Evolutionary conservation across 192 early-diverging fungal species (phyloP).

Genomic region (Mortierella claussenii): DNA sequence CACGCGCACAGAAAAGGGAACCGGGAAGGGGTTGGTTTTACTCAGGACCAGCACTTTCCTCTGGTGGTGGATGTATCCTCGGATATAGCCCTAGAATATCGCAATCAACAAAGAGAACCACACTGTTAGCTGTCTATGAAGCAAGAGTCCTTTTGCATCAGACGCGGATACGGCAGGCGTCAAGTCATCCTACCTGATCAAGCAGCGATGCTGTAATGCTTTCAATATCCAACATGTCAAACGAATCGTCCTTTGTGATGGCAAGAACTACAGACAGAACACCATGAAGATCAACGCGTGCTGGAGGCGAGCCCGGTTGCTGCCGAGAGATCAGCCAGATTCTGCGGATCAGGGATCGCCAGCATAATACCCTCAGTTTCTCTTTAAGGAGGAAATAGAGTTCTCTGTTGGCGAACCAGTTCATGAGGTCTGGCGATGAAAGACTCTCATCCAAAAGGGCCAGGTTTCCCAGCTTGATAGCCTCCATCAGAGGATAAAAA

Average conservation of each 20-base stretch:
- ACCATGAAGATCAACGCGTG: conserved; percentile 23
- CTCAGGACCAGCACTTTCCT: conserved; percentile 54
- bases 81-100: conserved; percentile 54
- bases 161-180: too few species aligned
- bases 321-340: conserved; percentile 26
- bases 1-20: conserved; percentile 32
- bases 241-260: conserved; percentile 29
- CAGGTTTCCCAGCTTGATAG: conserved; percentile 51
- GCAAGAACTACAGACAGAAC: conserved; percentile 37
- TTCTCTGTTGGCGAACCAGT: conserved; percentile 46
- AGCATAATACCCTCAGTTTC: conserved; percentile 52
- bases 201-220: conserved; percentile 56
- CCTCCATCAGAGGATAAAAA: conserved; percentile 29
- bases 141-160: neutral
- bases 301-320: conserved; percentile 12
- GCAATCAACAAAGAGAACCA: neutral
- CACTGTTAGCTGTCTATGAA: neutral
- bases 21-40: conserved; percentile 58
- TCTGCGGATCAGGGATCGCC: conserved; percentile 56
- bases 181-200: conserved; percentile 66
- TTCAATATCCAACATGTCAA: conserved; percentile 52
- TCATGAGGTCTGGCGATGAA: conserved; percentile 16
- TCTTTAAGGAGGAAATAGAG: conserved; percentile 57
- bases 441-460: conserved; percentile 22
- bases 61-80: conserved; percentile 59